A percentile compares a stretch with the other conserved stretches of the same genome.
Conservation (phyloP, 345 rosid species). For the Erodium maritimum region DNA sequence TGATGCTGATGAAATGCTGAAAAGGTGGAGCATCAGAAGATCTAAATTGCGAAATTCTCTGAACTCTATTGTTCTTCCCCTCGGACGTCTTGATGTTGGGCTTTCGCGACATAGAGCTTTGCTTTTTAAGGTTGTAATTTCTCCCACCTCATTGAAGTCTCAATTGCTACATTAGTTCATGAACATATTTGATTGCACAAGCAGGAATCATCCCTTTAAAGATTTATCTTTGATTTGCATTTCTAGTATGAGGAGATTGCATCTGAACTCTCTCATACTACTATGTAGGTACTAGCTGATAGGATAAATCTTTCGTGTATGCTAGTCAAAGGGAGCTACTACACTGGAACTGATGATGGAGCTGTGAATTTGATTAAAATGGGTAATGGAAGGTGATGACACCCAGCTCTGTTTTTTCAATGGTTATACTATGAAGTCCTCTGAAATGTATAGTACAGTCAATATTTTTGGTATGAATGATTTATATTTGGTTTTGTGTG, state of each 20-base stretch:
- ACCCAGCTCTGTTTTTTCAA: conserved; percentile 2
- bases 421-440: not conserved
- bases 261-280: conserved; percentile 17
- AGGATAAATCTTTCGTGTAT: conserved; percentile 76
- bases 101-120: conserved; percentile 94
- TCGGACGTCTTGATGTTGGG: conserved; percentile 75
- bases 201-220: not conserved
- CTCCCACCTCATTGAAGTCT: conserved; percentile 3
- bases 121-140: conserved; percentile 72
- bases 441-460: not conserved
- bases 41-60: conserved; percentile 46
- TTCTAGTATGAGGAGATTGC: conserved; percentile 7
- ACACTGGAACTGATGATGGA: conserved; percentile 96
- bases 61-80: conserved; percentile 60
- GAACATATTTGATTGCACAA: too few relatives aligned
- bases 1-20: conserved; percentile 70
- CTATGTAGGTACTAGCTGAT: conserved; percentile 75
- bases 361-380: conserved; percentile 78
- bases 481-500: not conserved
- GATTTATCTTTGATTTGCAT: not conserved
- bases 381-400: conserved; percentile 53
- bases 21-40: conserved; percentile 61
- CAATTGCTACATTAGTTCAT: not conserved
- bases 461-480: not conserved
- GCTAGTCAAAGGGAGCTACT: conserved; percentile 93